These are phyloP conservation scores for Chondrus crispus DNA, from an alignment of 23 red algal species.

Conservation along the genomic window DNA sequence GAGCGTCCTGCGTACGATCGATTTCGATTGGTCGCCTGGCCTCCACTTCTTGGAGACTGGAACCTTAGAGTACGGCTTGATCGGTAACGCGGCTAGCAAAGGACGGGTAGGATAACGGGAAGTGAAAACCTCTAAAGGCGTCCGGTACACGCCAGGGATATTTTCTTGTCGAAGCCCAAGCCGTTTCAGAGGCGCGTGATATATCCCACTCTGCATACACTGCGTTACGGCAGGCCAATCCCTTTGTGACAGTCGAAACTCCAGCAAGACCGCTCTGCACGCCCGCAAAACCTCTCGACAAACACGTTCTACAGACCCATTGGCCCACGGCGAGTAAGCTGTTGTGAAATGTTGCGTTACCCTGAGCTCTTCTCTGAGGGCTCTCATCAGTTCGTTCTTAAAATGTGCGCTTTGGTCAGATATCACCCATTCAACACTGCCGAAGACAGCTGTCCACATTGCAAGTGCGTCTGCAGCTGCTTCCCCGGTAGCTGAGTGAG, in stretches of 20 bases:
- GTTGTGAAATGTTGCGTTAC: conserved; percentile 13
- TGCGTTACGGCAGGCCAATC: neutral
- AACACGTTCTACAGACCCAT: neutral
- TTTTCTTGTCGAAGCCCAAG: neutral
- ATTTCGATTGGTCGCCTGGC: neutral
- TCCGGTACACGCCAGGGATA: neutral
- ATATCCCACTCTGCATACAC: neutral
- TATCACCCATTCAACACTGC: neutral
- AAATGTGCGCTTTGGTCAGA: neutral
- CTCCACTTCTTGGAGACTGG: neutral
- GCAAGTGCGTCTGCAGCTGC: neutral
- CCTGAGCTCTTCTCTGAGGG: neutral
- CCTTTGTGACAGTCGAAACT: neutral
- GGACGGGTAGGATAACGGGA: neutral
- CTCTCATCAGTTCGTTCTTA: neutral
- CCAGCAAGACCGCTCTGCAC: neutral
- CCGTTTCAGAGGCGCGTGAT: neutral
- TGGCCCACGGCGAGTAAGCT: neutral
- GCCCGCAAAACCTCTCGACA: neutral
- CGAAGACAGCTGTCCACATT: neutral
- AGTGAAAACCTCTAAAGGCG: neutral
- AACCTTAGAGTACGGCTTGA: neutral
- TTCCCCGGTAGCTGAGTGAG: neutral
- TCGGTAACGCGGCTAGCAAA: neutral
- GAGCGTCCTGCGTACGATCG: neutral